A percentile compares a stretch with the other conserved stretches of the same genome.
These are phyloP conservation scores for Pyrenochaeta sp. DNA, from an alignment of 2,329 filamentous ascomycete species.

Conservation along the genomic window DNA sequence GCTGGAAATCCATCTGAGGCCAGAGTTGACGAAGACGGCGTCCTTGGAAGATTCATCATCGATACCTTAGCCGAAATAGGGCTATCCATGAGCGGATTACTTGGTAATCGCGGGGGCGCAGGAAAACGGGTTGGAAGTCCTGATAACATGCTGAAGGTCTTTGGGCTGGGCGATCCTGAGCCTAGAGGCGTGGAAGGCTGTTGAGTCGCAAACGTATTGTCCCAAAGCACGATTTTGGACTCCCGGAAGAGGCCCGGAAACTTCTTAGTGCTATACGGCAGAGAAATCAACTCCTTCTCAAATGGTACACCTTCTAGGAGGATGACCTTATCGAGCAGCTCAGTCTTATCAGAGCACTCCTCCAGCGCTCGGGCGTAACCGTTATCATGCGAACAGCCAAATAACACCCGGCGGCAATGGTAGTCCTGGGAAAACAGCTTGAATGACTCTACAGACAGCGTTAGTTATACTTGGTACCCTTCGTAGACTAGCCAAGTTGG, in stretches of 20 bases:
- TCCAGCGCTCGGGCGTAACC: slow-evolving; percentile 63
- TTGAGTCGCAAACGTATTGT: slow-evolving; percentile 6
- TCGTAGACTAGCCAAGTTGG: neutral
- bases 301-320: slow-evolving; percentile 66
- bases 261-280: slow-evolving; percentile 61
- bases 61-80: slow-evolving; percentile 19
- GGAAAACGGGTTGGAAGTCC: slow-evolving; percentile 41
- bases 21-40: slow-evolving; percentile 41
- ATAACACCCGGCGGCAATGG: slow-evolving; percentile 68
- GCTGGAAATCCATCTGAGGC: slow-evolving; percentile 28
- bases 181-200: slow-evolving; percentile 4
- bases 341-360: slow-evolving; percentile 56
- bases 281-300: slow-evolving; percentile 59
- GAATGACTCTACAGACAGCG: slow-evolving; percentile 57
- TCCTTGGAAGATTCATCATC: slow-evolving; percentile 27
- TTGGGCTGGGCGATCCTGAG: slow-evolving; percentile 9
- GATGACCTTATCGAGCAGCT: slow-evolving; percentile 59
- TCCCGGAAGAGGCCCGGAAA: slow-evolving; percentile 64
- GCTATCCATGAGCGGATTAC: slow-evolving; percentile 25
- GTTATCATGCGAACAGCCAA: slow-evolving; percentile 67
- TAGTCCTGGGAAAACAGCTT: slow-evolving; percentile 64
- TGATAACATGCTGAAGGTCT: slow-evolving; percentile 28
- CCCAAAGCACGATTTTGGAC: slow-evolving; percentile 53
- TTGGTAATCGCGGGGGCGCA: slow-evolving; percentile 13
- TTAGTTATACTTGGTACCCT: neutral